These are phyloP conservation scores for Tulasnella sp. DNA, from an alignment of 768 basidiomycete genomes.

Conservation along the genomic window DNA sequence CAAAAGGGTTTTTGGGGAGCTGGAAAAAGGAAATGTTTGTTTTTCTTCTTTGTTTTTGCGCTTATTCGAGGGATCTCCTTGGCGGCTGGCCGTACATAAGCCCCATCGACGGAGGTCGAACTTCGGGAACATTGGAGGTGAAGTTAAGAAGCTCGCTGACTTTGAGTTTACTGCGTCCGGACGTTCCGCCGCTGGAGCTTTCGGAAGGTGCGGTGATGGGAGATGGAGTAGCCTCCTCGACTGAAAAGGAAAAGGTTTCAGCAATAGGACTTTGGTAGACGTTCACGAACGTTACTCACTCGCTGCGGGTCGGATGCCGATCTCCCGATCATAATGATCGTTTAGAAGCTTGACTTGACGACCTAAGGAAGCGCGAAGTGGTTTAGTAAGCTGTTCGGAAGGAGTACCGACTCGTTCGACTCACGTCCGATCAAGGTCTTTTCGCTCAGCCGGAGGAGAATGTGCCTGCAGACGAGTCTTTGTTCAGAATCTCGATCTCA, in stretches of 20 bases:
- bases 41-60: not conserved
- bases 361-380: not conserved
- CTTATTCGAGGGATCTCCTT: not conserved
- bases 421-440: slow-evolving; percentile 9
- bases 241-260: not conserved
- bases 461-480: not conserved
- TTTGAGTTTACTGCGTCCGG: not conserved
- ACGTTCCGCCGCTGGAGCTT: not conserved
- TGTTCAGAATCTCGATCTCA: not conserved
- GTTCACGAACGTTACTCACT: not conserved
- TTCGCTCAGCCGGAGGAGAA: slow-evolving; percentile 3
- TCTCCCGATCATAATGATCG: not conserved
- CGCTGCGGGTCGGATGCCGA: not conserved
- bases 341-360: not conserved
- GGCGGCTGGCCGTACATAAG: not conserved
- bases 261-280: not conserved
- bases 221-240: not conserved
- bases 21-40: no score
- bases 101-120: not conserved
- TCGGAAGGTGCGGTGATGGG: not conserved
- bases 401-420: not conserved
- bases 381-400: not conserved
- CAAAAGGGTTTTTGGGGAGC: no score
- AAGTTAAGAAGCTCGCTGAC: not conserved
- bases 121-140: not conserved